phyloP scores from a whole-genome alignment of 2,329 filamentous ascomycete species.

The Metarhizium sp. region DNA sequence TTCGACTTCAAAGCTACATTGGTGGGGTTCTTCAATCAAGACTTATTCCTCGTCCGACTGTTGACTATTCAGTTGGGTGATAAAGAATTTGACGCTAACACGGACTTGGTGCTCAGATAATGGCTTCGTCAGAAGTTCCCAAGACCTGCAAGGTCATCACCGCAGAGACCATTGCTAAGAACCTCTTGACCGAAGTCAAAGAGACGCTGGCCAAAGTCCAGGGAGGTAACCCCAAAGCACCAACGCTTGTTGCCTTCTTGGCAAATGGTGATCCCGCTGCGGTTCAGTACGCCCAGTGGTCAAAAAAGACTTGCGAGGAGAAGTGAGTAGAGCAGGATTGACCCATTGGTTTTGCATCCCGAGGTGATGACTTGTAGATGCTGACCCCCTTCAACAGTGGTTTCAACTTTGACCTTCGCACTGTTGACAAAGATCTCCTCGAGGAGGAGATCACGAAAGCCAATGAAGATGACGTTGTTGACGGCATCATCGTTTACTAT shows the following conservation, averaged over 20 bases:
- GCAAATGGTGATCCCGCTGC: constrained; percentile 88
- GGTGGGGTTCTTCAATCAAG: background rate
- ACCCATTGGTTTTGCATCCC: background rate
- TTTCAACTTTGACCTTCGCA: constrained; percentile 79
- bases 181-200: constrained; percentile 67
- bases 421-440: constrained; percentile 76
- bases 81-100: background rate
- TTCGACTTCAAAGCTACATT: background rate
- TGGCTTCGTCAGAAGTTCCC: constrained; percentile 30
- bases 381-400: constrained; percentile 45
- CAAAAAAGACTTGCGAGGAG: constrained; percentile 89
- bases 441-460: constrained; percentile 82
- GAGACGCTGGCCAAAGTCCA: constrained; percentile 64
- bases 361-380: background rate
- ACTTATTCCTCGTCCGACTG: background rate
- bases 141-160: constrained; percentile 89
- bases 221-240: constrained; percentile 44
- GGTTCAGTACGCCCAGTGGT: constrained; percentile 92
- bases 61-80: background rate
- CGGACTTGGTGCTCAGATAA: constrained; percentile 3
- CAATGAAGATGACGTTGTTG: constrained; percentile 67
- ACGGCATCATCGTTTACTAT: constrained; percentile 97
- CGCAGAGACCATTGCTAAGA: constrained; percentile 78
- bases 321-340: constrained; percentile 55
- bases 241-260: constrained; percentile 81